These are phyloP conservation scores for Fomitopsis betulina DNA, from an alignment of 1,284 basidiomycete genomes.

Conservation along the genomic window DNA sequence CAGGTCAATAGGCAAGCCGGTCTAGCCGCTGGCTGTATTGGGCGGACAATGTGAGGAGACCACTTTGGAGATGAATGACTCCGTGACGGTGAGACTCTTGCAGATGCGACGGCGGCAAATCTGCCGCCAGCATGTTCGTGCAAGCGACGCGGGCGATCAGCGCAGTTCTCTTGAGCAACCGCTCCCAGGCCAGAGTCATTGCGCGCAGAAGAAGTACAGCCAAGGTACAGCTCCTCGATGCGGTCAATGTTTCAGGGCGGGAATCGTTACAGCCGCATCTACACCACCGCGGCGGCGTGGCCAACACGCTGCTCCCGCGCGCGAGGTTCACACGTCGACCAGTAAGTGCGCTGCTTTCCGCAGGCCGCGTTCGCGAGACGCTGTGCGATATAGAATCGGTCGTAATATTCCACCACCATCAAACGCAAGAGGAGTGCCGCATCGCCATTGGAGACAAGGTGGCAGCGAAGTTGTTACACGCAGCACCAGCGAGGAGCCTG, in stretches of 20 bases:
- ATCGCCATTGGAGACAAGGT: neutral
- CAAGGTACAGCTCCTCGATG: neutral
- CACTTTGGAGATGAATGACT: neutral
- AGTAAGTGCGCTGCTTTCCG: neutral
- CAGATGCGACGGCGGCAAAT: neutral
- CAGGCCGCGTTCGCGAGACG: neutral
- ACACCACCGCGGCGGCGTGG: conserved; percentile 5
- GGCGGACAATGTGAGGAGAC: neutral
- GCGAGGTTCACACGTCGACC: neutral
- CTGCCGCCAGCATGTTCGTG: neutral
- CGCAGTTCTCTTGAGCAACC: conserved; percentile 1
- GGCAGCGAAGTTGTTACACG: conserved; percentile 2
- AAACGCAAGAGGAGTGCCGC: neutral
- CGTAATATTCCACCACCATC: neutral
- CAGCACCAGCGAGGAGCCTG: neutral
- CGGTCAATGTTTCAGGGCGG: conserved; percentile 4
- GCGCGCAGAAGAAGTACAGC: neutral
- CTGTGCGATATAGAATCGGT: neutral
- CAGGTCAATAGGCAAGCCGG: neutral
- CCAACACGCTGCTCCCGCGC: conserved; percentile 1
- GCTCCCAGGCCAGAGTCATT: conserved; percentile 3
- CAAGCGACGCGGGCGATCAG: conserved; percentile 1
- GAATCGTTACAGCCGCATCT: neutral
- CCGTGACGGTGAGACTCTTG: neutral
- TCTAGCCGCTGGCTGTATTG: neutral